Base-by-base conservation (phyloP, 176 grass and related monocot genomes). In the Avena eriantha region DNA sequence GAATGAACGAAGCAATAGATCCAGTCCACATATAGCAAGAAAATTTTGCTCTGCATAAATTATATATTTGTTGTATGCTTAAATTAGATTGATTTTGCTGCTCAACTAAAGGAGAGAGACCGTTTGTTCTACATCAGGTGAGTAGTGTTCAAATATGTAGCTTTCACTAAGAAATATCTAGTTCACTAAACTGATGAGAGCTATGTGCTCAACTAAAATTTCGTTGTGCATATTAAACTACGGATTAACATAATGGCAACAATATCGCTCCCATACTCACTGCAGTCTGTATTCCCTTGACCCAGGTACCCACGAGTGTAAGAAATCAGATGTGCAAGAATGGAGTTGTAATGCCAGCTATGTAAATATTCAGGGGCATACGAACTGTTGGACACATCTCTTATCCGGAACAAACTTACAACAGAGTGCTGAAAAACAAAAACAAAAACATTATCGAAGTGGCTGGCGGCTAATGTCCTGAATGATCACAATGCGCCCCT, bases 291-390 rank as follows among this genome's bases (percentile, higher is more conserved):
- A 87, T 99, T 92, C 82, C 90, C 94, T 69, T 96, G 94, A 64
- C 85, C 83, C 83, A 99, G 51, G 81, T 83, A 15, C 92, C 83
- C 90, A 94, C 88, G 51, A 99, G 87, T 78, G 90, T 99, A 86
- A 99, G 97, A 31, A 93, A 90, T 54, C 92, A 90, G 58, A 99
- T 94, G 72, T 99, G 97, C 81, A 99, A 91, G 89, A 99, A 99
- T 14, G 97, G 94, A 83, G 97, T 92, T 35, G 92, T 99, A 75
- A 99, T 99, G 69, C 94, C 97, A 79, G 92, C 87, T 74, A 99
- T 90, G 34, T 99, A 39, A 92, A 70, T 99, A 99, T 54, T 99
- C 97, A 77, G 97, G 97, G 83, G 97, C 94, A 90, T 99, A 99
- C 21, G 94, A 90, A 86, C 94, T 99, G 83, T 97, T 99, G 82